phyloP scores from a whole-genome alignment of 2,329 filamentous ascomycete genomes.

The Aspergillus uvarum region DNA sequence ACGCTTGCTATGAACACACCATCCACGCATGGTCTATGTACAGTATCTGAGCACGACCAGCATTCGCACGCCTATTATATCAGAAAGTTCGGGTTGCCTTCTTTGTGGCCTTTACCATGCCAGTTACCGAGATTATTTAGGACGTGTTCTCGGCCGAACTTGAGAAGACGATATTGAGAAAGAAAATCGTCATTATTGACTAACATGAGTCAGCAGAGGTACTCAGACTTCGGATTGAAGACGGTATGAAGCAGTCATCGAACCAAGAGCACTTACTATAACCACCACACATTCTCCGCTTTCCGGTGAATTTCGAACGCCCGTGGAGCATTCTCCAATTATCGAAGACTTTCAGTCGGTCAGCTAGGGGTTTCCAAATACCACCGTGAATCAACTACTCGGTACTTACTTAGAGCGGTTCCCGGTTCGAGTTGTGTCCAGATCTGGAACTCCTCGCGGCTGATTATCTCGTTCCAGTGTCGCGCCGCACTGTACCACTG shows the following conservation, averaged over 20 bases:
- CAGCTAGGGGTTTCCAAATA: neutral
- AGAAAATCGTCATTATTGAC: slow-evolving; percentile 79
- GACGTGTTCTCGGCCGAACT: slow-evolving; percentile 50
- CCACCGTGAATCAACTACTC: neutral
- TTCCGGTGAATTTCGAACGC: slow-evolving; percentile 76
- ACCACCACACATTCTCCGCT: slow-evolving; percentile 83
- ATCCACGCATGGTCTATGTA: neutral
- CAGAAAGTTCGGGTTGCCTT: slow-evolving; percentile 13
- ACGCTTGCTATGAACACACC: too few relatives aligned
- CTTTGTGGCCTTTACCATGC: neutral
- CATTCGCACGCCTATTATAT: neutral
- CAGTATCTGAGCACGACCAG: neutral
- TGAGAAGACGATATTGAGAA: slow-evolving; percentile 72
- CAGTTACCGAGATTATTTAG: slow-evolving; percentile 33
- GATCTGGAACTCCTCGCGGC: slow-evolving; percentile 64
- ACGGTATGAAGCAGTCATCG: neutral
- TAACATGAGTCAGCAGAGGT: slow-evolving; percentile 34
- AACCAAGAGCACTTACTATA: slow-evolving; percentile 65
- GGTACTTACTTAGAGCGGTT: slow-evolving; percentile 65
- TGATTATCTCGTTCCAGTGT: slow-evolving; percentile 70
- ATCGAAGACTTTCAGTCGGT: slow-evolving; percentile 69
- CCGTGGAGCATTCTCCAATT: slow-evolving; percentile 96
- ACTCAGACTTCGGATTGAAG: neutral
- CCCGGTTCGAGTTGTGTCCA: slow-evolving; percentile 82
- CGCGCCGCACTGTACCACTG: slow-evolving; percentile 79